phyloP scores from a whole-genome alignment of 768 basidiomycete genomes.

The Exidia glandulosa region DNA sequence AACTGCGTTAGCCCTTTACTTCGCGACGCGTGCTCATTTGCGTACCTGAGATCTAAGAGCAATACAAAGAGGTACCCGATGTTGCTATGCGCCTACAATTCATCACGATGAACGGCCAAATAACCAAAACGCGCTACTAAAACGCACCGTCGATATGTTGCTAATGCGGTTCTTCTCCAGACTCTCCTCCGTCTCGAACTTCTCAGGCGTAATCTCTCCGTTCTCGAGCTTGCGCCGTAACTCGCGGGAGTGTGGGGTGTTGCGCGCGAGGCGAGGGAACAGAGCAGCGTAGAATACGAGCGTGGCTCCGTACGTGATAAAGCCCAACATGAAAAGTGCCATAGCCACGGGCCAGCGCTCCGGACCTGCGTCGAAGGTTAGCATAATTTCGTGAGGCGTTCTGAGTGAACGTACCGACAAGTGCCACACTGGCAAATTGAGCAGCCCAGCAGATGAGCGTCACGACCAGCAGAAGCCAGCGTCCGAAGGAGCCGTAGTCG shows the following conservation, averaged over 20 bases:
- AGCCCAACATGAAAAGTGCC: slow-evolving; percentile 70
- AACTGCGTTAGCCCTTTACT: slow-evolving; percentile 16
- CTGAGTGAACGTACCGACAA: slow-evolving; percentile 48
- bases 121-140: neutral
- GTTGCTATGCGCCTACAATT: slow-evolving; percentile 57
- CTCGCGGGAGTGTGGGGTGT: slow-evolving; percentile 51
- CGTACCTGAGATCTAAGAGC: slow-evolving; percentile 40
- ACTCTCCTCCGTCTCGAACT: slow-evolving; percentile 64
- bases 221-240: slow-evolving; percentile 45
- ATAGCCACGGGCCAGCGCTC: slow-evolving; percentile 66
- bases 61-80: slow-evolving; percentile 60
- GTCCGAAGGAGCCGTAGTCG: slow-evolving; percentile 65
- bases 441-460: slow-evolving; percentile 73
- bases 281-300: slow-evolving; percentile 70
- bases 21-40: neutral
- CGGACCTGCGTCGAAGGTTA: slow-evolving; percentile 30
- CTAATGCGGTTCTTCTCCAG: slow-evolving; percentile 78
- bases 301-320: slow-evolving; percentile 69
- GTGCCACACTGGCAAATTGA: slow-evolving; percentile 65
- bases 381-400: neutral
- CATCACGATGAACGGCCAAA: neutral
- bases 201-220: slow-evolving; percentile 47
- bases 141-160: slow-evolving; percentile 65
- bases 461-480: slow-evolving; percentile 62
- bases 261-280: slow-evolving; percentile 73